A percentile compares a stretch with the other conserved stretches of the same genome.
Conservation (phyloP, 2,329 filamentous ascomycete species). For the Epichloe festucae region DNA sequence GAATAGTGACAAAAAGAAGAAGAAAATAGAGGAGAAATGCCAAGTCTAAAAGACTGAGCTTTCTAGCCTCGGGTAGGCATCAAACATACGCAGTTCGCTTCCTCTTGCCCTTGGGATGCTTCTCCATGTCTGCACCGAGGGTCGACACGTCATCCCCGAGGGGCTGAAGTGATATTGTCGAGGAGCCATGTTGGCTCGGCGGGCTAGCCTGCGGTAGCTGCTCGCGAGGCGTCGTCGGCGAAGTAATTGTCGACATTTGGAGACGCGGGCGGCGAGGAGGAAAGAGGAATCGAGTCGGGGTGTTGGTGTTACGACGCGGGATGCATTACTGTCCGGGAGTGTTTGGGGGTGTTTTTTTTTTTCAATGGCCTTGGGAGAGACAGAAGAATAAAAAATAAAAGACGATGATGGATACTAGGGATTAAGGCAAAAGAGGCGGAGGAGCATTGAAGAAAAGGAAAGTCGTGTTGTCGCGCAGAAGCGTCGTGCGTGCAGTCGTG, state of each 20-base stretch:
- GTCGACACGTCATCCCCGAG: slow-evolving; percentile 1
- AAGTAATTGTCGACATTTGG: slow-evolving; percentile 14
- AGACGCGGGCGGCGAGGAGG: slow-evolving; percentile 3
- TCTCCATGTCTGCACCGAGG: slow-evolving; percentile 17
- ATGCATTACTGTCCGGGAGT: slow-evolving; percentile 7
- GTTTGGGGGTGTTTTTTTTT: too few species aligned
- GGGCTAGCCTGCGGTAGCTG: slow-evolving; percentile 12
- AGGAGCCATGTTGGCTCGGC: slow-evolving; percentile 13
- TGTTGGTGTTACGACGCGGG: slow-evolving; percentile 4
- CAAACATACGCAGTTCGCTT: slow-evolving; percentile 49
- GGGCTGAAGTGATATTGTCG: slow-evolving; percentile 8
- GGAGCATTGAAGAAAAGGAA: background rate
- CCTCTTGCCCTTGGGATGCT: slow-evolving; percentile 47
- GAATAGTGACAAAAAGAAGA: background rate
- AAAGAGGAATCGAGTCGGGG: background rate
- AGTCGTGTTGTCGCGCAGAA: slow-evolving; percentile 7
- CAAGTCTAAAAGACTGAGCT: too few species aligned
- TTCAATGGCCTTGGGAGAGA: background rate
- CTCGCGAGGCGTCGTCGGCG: slow-evolving; percentile 11
- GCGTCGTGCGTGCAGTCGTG: background rate
- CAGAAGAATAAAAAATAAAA: background rate
- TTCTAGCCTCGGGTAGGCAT: background rate
- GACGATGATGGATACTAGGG: background rate
- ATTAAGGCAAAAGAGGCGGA: background rate
- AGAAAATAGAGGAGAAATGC: background rate